phyloP scores from a whole-genome alignment of 306 rosid species.

The Neltuma alba region DNA sequence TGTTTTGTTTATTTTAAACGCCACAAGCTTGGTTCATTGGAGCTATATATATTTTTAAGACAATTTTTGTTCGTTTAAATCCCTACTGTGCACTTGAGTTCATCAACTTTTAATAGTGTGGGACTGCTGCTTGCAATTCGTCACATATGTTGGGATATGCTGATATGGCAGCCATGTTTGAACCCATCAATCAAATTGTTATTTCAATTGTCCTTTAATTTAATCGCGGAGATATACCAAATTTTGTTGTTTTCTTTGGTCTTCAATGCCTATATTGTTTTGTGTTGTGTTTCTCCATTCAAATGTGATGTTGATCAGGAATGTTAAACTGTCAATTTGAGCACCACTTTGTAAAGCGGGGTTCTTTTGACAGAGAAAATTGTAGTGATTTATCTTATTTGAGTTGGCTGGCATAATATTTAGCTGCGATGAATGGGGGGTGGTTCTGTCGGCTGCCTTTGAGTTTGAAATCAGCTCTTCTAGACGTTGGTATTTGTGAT shows the following conservation, averaged over 20 bases:
- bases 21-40: neutral
- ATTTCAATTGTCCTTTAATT: slow-evolving; percentile 4
- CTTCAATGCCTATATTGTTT: too few relatives aligned
- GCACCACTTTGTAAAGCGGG: neutral
- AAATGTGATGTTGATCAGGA: neutral
- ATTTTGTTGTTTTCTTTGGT: neutral
- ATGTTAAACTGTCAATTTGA: neutral
- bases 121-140: neutral
- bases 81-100: neutral
- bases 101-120: neutral
- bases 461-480: slow-evolving; percentile 5
- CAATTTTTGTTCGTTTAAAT: neutral
- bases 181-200: neutral
- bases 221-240: slow-evolving; percentile 1
- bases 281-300: neutral
- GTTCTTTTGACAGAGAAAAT: neutral
- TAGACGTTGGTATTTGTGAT: slow-evolving; percentile 5
- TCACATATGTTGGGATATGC: neutral
- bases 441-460: slow-evolving; percentile 24
- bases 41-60: neutral
- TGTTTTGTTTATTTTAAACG: neutral
- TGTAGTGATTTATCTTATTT: neutral
- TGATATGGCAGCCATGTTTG: neutral
- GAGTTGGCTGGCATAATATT: neutral
- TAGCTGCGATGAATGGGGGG: neutral